Percentiles rank a stretch among this genome's conserved stretches.
These are phyloP conservation scores for Eleusine indica DNA, from an alignment of 176 grass and related monocot species.

Conservation along the genomic window DNA sequence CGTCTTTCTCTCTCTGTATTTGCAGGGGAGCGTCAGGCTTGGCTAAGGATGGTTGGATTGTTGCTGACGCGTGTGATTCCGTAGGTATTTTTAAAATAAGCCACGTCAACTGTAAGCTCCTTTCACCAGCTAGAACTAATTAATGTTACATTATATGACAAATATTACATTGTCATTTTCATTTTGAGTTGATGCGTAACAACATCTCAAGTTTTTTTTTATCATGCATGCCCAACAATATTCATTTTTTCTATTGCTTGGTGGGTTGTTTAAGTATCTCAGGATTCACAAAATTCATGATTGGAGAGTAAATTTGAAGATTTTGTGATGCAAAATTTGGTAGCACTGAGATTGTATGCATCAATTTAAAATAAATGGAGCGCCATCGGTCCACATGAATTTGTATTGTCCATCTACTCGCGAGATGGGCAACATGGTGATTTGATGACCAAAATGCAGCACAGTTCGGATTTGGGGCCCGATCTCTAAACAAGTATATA, in stretches of 20 bases:
- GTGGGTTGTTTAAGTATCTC: no score
- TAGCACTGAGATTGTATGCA: background rate
- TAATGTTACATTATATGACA: background rate
- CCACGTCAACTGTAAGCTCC: background rate
- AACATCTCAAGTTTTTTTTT: background rate
- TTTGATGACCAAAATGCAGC: background rate
- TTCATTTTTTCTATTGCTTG: no score
- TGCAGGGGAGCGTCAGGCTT: constrained; percentile 8
- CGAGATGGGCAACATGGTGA: background rate
- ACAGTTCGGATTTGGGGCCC: background rate
- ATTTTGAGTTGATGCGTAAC: background rate
- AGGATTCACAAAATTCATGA: background rate
- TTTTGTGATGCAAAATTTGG: background rate
- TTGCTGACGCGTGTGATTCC: constrained; percentile 41
- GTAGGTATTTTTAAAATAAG: constrained; percentile 11
- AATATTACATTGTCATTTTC: background rate
- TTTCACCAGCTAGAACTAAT: constrained; percentile 12
- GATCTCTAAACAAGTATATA: background rate
- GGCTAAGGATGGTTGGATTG: background rate
- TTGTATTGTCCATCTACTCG: background rate
- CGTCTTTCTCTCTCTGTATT: background rate
- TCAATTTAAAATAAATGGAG: background rate
- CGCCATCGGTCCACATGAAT: background rate
- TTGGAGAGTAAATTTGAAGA: background rate
- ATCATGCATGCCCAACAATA: background rate